Evolutionary conservation across 495 filamentous ascomycete species (phyloP).

Genomic region (Trichoderma reesei): DNA sequence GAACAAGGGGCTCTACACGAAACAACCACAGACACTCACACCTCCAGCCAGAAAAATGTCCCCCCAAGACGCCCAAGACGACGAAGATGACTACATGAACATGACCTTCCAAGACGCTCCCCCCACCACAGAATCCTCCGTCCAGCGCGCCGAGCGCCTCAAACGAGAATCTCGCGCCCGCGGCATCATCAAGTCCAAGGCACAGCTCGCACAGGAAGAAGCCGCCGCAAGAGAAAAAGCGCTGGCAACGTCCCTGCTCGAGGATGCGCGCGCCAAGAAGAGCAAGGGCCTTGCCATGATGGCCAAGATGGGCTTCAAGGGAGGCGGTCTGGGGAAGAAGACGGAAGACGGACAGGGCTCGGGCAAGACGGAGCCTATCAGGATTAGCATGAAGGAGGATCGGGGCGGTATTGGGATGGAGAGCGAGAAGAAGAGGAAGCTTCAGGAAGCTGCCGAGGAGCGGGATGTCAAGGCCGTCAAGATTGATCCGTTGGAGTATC

Average conservation of each 20-base stretch:
- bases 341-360: constrained; percentile 15
- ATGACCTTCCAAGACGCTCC: constrained; percentile 42
- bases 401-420: constrained; percentile 81
- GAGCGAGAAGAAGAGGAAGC: constrained; percentile 70
- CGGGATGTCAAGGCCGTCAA: constrained; percentile 46
- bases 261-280: constrained; percentile 27
- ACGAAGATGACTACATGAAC: constrained; percentile 58
- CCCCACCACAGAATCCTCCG: constrained; percentile 42
- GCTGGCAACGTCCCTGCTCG: constrained; percentile 57
- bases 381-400: constrained; percentile 63
- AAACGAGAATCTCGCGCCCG: constrained; percentile 50
- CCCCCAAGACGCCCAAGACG: constrained; percentile 36
- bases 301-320: constrained; percentile 88
- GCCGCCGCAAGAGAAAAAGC: constrained; percentile 62
- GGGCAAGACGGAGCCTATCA: constrained; percentile 51
- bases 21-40: background rate
- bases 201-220: constrained; percentile 64
- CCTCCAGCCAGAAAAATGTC: background rate
- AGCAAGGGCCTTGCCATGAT: constrained; percentile 92
- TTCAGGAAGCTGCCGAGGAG: constrained; percentile 53
- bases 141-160: constrained; percentile 45
- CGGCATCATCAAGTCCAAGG: constrained; percentile 64
- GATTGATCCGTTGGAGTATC: constrained; percentile 64
- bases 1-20: background rate
- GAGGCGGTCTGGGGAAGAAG: constrained; percentile 57